Evolutionary conservation across 208 protist species (phyloP).

Genomic region (Wallacemonas sp.): DNA sequence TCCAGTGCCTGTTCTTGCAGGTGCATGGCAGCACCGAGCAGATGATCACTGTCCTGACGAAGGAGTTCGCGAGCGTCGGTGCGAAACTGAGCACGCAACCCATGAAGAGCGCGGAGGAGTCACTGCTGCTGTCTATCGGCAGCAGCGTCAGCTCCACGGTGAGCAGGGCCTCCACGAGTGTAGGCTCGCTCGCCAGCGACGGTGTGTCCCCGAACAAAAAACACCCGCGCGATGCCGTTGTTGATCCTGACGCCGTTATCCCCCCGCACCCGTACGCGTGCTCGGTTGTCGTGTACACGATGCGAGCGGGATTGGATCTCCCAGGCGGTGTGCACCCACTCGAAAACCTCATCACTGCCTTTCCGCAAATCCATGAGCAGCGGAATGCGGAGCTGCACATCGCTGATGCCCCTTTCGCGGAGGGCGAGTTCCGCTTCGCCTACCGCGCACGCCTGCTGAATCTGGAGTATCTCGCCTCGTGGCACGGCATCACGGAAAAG

Average conservation of each 20-base stretch:
- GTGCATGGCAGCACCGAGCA: background rate
- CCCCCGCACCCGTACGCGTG: background rate
- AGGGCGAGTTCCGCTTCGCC: constrained; percentile 5
- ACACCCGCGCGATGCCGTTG: background rate
- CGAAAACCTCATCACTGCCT: background rate
- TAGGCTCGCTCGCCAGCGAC: no score
- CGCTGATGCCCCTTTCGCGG: background rate
- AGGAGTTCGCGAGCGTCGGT: background rate
- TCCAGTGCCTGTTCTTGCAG: background rate
- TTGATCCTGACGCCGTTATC: background rate
- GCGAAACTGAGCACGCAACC: background rate
- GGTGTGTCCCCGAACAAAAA: no score
- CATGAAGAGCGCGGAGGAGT: background rate
- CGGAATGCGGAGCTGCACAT: background rate
- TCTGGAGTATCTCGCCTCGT: background rate
- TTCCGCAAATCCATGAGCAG: background rate
- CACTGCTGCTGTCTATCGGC: background rate
- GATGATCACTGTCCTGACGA: background rate
- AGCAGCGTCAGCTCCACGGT: background rate
- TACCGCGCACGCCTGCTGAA: no score
- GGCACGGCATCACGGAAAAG: background rate
- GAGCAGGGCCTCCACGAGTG: background rate
- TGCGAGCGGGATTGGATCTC: background rate
- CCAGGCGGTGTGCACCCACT: background rate
- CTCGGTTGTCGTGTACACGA: background rate